A percentile compares a stretch with the other conserved stretches of the same genome.
Conservation (phyloP, 805 yeast species). For the Isabelozyma pseudorhagii region DNA sequence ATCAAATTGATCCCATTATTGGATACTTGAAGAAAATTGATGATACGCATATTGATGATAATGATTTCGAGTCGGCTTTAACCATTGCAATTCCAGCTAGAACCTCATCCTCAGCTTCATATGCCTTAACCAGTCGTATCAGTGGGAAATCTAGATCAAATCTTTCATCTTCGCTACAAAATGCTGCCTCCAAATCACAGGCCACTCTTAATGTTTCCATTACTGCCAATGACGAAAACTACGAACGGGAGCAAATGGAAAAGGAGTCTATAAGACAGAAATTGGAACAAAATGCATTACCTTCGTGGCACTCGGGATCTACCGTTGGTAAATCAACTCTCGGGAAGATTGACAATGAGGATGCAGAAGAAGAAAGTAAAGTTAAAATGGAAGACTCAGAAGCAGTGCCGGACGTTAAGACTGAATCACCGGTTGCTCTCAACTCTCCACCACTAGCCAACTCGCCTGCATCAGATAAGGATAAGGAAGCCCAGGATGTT, state of each 20-base stretch:
- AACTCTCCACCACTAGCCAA: conserved; percentile 2
- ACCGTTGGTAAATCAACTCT: conserved; percentile 74
- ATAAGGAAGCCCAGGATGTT: conserved; percentile 70
- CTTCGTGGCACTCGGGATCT: conserved; percentile 92
- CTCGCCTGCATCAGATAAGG: conserved; percentile 27
- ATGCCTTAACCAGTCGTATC: conserved; percentile 52
- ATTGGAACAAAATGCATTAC: conserved; percentile 89
- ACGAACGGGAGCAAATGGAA: conserved; percentile 61
- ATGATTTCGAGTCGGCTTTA: conserved; percentile 50
- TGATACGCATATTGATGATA: conserved; percentile 38
- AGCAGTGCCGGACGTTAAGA: conserved; percentile 11
- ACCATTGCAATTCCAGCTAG: conserved; percentile 84
- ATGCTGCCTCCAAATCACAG: conserved; percentile 62
- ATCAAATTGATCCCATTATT: conserved; percentile 84
- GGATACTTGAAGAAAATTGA: conserved; percentile 62
- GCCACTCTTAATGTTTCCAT: conserved; percentile 89
- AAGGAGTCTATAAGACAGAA: conserved; percentile 66
- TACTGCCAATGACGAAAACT: conserved; percentile 79
- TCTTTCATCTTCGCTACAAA: conserved; percentile 29
- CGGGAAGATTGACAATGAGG: conserved; percentile 55
- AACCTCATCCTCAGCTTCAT: conserved; percentile 64
- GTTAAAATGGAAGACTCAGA: conserved; percentile 8
- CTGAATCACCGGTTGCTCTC: neutral
- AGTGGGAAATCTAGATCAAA: conserved; percentile 27
- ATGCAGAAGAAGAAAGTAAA: conserved; percentile 17